Evolutionary conservation across 1,284 basidiomycete species (phyloP).

Genomic region (Puccinia hordei): DNA sequence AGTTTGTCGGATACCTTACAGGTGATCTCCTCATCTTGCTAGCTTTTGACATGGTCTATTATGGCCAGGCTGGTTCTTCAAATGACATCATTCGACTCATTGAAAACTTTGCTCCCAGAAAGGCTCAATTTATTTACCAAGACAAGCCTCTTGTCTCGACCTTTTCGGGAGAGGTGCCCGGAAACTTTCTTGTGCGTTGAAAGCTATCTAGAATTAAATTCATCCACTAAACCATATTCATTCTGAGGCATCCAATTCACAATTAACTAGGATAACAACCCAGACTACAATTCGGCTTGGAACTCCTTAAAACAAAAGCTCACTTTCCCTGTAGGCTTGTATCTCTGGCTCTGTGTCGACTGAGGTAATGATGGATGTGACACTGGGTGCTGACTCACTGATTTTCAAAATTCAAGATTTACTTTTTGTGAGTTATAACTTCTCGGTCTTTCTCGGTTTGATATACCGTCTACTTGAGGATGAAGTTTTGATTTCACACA

Average conservation of each 20-base stretch:
- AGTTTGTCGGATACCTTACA: background rate
- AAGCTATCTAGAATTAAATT: background rate
- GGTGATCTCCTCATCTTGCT: background rate
- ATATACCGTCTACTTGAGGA: background rate
- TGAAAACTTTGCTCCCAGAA: background rate
- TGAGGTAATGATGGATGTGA: background rate
- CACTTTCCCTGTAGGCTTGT: slow-evolving; percentile 13
- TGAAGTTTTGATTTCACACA: background rate
- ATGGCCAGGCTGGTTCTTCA: slow-evolving; percentile 34
- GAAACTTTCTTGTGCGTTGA: slow-evolving; percentile 35
- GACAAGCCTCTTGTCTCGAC: slow-evolving; percentile 36
- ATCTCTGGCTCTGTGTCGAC: background rate
- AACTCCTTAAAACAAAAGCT: slow-evolving; percentile 18
- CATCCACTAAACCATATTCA: background rate
- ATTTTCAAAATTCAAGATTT: slow-evolving; percentile 33
- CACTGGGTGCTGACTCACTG: background rate
- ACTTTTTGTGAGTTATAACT: slow-evolving; percentile 29
- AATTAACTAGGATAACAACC: slow-evolving; percentile 41
- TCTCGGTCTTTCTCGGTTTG: background rate
- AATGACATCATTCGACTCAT: slow-evolving; percentile 32
- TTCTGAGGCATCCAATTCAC: background rate
- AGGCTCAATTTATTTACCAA: slow-evolving; percentile 37
- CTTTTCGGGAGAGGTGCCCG: slow-evolving; percentile 42
- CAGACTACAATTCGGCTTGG: slow-evolving; percentile 41
- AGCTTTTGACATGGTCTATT: slow-evolving; percentile 48